These are phyloP conservation scores for Malassezia caprae DNA, from an alignment of 1,284 basidiomycete genomes.

Conservation along the genomic window DNA sequence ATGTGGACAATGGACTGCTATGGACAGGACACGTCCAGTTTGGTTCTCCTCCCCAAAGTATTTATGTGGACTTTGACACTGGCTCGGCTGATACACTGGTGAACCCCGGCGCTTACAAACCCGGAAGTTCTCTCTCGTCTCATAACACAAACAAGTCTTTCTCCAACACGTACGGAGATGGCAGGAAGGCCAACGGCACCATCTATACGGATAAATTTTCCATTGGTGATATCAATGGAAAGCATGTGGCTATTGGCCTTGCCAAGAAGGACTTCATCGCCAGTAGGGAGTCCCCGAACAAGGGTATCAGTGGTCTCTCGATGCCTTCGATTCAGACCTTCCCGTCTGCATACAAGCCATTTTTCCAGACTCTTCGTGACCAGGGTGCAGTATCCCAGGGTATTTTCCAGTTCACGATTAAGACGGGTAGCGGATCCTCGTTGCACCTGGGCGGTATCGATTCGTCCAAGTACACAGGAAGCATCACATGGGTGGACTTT, in stretches of 20 bases:
- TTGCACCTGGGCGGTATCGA: conserved; percentile 54
- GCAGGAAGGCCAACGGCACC: conserved; percentile 54
- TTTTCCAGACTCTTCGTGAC: conserved; percentile 26
- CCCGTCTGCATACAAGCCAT: conserved; percentile 24
- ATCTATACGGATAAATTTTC: conserved; percentile 54
- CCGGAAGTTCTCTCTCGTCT: conserved; percentile 24
- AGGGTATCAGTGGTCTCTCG: conserved; percentile 48
- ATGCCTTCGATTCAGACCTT: conserved; percentile 32
- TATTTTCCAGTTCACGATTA: conserved; percentile 53
- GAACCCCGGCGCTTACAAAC: conserved; percentile 30
- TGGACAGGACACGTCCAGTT: conserved; percentile 38
- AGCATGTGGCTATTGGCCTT: conserved; percentile 45
- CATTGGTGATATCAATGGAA: conserved; percentile 46
- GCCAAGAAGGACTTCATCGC: conserved; percentile 43
- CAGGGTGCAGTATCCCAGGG: conserved; percentile 26
- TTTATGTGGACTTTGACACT: conserved; percentile 41
- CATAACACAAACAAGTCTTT: conserved; percentile 48
- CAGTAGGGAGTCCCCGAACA: conserved; percentile 22
- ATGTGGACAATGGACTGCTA: not conserved
- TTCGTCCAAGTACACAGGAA: conserved; percentile 24
- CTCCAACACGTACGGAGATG: conserved; percentile 54
- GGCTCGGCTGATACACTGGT: conserved; percentile 39
- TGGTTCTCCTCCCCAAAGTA: conserved; percentile 24
- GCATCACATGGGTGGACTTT: conserved; percentile 50
- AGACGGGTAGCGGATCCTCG: conserved; percentile 51